phyloP scores from a whole-genome alignment of 2,329 filamentous ascomycete species.

The Colletotrichum plurivorum region DNA sequence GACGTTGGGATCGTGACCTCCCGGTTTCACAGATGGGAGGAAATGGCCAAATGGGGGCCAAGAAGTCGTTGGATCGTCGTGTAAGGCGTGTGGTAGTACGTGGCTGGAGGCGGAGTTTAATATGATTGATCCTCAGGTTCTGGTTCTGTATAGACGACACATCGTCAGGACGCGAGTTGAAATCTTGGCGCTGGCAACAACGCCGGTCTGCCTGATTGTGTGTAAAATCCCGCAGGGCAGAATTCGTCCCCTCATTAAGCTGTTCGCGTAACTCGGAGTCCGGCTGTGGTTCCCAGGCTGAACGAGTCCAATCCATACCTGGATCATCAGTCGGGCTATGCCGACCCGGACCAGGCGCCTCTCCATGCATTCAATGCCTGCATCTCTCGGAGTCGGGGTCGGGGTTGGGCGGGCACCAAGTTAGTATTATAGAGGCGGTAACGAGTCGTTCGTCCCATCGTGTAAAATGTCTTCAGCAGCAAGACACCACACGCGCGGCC shows the following conservation, averaged over 20 bases:
- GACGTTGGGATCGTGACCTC: constrained; percentile 16
- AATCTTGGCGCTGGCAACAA: constrained; percentile 22
- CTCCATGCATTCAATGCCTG: constrained; percentile 22
- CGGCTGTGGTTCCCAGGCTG: constrained; percentile 10
- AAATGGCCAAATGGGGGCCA: constrained; percentile 31
- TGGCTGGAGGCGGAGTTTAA: constrained; percentile 15
- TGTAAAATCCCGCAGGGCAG: neutral
- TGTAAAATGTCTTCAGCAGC: constrained; percentile 10
- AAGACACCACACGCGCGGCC: neutral
- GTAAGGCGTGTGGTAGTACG: constrained; percentile 4
- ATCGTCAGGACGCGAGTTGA: constrained; percentile 12
- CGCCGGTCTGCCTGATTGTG: neutral
- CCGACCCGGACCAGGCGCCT: constrained; percentile 14
- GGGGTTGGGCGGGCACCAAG: neutral
- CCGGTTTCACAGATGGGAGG: constrained; percentile 25
- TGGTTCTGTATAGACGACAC: constrained; percentile 7
- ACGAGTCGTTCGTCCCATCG: constrained; percentile 34
- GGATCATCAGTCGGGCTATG: constrained; percentile 17
- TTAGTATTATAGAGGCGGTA: constrained; percentile 4
- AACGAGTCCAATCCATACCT: constrained; percentile 12
- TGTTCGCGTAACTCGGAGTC: constrained; percentile 23
- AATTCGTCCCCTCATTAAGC: constrained; percentile 12
- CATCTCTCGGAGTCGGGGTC: neutral
- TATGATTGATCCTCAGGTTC: constrained; percentile 9
- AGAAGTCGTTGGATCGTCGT: constrained; percentile 7